Evolutionary conservation across 306 rosid species (phyloP), one percentile per base, ranked within the genome.

Genomic region (Acacia crassicarpa): DNA sequence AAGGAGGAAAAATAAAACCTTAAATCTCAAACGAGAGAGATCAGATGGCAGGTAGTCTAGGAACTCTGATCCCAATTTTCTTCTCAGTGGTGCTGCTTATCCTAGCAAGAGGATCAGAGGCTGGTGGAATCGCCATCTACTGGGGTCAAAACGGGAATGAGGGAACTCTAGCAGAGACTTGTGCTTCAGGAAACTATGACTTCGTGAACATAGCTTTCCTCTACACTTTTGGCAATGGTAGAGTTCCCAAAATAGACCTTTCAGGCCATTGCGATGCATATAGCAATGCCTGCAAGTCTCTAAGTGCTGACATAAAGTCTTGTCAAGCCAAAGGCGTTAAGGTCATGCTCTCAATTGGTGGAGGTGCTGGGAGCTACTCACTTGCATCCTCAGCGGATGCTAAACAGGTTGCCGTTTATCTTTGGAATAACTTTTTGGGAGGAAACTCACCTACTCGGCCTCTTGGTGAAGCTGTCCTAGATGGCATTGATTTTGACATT

Each of bases 401-500:
- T 4, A 81, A 43, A 75, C 77, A 84, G 20, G 89, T 90, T 41
- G 87, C 94, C 3, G 67, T 48, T 20, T 92, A 87, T 44, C 88
- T 89, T 11, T 92, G 94, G 94, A 89, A 89, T 67, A 89, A 78
- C 80, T 90, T 89, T 69, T 75, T 92, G 59, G 97, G 92, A 7
- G 97, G 90, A 22, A 46, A n/a, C 4, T 86, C 92, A 9, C 35
- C 86, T 0, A 65, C 85, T 8, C 89, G 94, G 51, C 92, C 92
- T 0, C 84, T 90, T 0, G 97, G 91, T 8, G 86, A 75, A 0
- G 91, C 89, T 19, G 85, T 85, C 41, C 71, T 92, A 69, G 91
- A 90, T 80, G 97, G 94, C 2, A 80, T 90, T 65, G 94, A 92
- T 38, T 92, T 90, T 1, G 94, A 92, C 30, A 90, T 92, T 0